Conservation (phyloP, 2,329 filamentous ascomycete species). For the Aspergillus ochraceus region DNA sequence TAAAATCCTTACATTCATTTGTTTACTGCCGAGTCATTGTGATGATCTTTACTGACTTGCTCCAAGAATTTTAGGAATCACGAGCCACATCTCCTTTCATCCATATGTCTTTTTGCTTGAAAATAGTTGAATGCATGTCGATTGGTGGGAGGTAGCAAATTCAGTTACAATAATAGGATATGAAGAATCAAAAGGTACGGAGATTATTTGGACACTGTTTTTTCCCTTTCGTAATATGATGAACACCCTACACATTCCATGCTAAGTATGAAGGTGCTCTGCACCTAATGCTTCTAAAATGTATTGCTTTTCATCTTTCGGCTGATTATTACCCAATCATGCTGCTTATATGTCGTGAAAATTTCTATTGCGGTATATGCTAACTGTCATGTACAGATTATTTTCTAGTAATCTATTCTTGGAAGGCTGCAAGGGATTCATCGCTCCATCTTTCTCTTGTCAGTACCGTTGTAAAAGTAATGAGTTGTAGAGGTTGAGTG, state of each 20-base stretch:
- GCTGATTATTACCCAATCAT: constrained; percentile 47
- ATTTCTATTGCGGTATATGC: constrained; percentile 25
- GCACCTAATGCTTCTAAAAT: constrained; percentile 55
- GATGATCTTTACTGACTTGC: neutral
- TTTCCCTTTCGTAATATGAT: constrained; percentile 45
- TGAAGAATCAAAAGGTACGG: constrained; percentile 22
- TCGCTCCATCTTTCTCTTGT: constrained; percentile 46
- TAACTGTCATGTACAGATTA: constrained; percentile 25
- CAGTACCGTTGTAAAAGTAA: constrained; percentile 19
- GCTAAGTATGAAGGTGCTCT: constrained; percentile 60
- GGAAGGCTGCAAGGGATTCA: constrained; percentile 44
- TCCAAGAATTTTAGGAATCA: neutral
- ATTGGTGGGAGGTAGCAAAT: neutral
- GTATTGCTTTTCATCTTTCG: constrained; percentile 68
- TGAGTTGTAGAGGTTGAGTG: neutral
- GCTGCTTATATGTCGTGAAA: constrained; percentile 19
- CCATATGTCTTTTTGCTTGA: no score
- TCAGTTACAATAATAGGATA: neutral
- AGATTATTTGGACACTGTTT: constrained; percentile 16
- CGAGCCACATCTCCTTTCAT: no score
- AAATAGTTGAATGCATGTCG: neutral
- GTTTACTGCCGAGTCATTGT: constrained; percentile 1
- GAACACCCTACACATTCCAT: constrained; percentile 58
- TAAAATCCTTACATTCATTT: constrained; percentile 11
- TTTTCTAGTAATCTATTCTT: constrained; percentile 30